A percentile compares a stretch with the other conserved stretches of the same genome.
phyloP scores from a whole-genome alignment of 805 yeast species.

The Saturnispora quitensis region DNA sequence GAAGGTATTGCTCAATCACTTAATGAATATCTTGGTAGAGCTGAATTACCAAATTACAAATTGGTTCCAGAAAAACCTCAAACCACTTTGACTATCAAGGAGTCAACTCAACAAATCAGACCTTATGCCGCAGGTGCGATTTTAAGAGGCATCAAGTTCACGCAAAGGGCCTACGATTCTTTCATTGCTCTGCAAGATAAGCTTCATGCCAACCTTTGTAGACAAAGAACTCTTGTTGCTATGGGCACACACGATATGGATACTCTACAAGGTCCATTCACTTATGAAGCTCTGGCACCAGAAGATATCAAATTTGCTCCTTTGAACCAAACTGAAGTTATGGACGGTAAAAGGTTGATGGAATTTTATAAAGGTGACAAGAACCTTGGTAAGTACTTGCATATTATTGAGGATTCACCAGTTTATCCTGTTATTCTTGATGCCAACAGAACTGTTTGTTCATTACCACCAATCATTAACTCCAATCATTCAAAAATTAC shows the following conservation, averaged over 20 bases:
- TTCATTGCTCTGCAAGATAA: slow-evolving; percentile 95
- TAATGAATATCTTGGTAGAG: slow-evolving; percentile 76
- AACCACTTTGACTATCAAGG: slow-evolving; percentile 59
- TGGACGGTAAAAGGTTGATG: slow-evolving; percentile 73
- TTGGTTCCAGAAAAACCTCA: slow-evolving; percentile 54
- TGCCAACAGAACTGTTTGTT: slow-evolving; percentile 64
- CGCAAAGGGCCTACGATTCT: slow-evolving; percentile 81
- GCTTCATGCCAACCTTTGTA: slow-evolving; percentile 88
- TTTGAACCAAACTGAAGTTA: slow-evolving; percentile 56
- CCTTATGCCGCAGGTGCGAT: slow-evolving; percentile 96
- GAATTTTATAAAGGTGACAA: slow-evolving; percentile 87
- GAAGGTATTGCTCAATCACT: slow-evolving; percentile 97
- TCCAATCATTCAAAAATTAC: slow-evolving; percentile 85
- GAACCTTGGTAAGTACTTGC: slow-evolving; percentile 81
- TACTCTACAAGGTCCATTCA: slow-evolving; percentile 68
- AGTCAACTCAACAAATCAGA: slow-evolving; percentile 65
- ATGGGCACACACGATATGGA: slow-evolving; percentile 97
- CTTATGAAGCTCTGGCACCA: slow-evolving; percentile 79
- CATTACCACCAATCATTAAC: slow-evolving; percentile 96
- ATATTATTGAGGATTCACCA: slow-evolving; percentile 79
- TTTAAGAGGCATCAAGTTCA: slow-evolving; percentile 73
- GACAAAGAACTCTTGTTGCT: slow-evolving; percentile 95
- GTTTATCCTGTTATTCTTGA: slow-evolving; percentile 88
- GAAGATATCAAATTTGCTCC: slow-evolving; percentile 67
- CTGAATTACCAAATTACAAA: slow-evolving; percentile 55